phyloP scores from a whole-genome alignment of 2,329 filamentous ascomycete species.

The Nemania sp. region DNA sequence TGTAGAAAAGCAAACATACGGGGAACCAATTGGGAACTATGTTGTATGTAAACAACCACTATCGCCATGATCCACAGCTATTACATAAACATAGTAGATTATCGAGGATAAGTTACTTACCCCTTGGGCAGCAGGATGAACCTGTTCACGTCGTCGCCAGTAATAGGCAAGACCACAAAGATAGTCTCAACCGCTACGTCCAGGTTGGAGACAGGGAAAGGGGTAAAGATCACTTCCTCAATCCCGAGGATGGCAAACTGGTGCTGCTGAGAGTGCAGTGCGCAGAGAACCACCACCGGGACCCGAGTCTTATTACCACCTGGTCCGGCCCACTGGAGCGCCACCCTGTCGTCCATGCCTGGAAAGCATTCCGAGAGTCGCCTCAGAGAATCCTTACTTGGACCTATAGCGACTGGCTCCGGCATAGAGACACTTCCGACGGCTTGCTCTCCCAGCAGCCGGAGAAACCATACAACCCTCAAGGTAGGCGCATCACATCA shows the following conservation, averaged over 20 bases:
- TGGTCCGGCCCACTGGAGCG: background rate
- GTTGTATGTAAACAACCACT: no score
- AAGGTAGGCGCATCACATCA: background rate
- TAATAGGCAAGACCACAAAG: constrained; percentile 11
- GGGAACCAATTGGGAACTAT: no score
- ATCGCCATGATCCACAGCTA: no score
- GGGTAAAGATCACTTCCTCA: constrained; percentile 10
- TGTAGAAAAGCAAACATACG: no score
- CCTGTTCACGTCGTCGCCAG: no score
- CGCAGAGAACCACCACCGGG: background rate
- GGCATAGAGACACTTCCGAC: background rate
- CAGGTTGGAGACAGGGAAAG: background rate
- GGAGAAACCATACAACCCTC: background rate
- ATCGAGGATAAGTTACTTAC: no score
- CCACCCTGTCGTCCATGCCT: background rate
- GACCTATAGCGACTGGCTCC: constrained; percentile 7
- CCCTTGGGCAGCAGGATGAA: no score
- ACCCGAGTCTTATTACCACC: background rate
- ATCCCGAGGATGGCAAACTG: constrained; percentile 13
- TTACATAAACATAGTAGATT: no score
- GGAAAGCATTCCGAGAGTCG: constrained; percentile 7
- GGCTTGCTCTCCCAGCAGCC: background rate
- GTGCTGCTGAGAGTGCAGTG: constrained; percentile 7
- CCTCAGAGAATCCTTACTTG: constrained; percentile 12
- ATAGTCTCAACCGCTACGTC: constrained; percentile 11